Conservation (phyloP, 1,284 basidiomycete species). For the Fomes fomentarius region DNA sequence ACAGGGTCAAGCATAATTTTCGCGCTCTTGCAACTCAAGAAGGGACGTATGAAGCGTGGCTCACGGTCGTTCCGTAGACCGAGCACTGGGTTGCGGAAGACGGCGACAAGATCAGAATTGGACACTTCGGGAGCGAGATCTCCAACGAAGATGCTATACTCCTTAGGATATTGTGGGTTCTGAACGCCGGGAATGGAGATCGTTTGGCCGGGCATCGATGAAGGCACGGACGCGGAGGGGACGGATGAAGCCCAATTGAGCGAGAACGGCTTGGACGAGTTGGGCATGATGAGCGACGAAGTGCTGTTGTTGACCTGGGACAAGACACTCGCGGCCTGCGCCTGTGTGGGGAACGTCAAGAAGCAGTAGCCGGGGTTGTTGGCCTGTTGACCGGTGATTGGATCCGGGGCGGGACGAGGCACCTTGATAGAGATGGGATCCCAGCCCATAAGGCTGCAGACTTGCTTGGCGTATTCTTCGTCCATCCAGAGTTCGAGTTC, state of each 20-base stretch:
- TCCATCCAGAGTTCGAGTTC: conserved; percentile 92
- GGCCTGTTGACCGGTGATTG: conserved; percentile 61
- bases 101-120: conserved; percentile 87
- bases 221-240: conserved; percentile 45
- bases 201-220: conserved; percentile 37
- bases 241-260: conserved; percentile 82
- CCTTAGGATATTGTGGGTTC: conserved; percentile 70
- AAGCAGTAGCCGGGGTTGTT: conserved; percentile 88
- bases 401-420: conserved; percentile 63
- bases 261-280: conserved; percentile 73
- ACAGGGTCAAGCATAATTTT: conserved; percentile 92
- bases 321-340: conserved; percentile 73
- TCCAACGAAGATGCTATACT: conserved; percentile 91
- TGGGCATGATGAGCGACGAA: conserved; percentile 70
- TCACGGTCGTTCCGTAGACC: conserved; percentile 80
- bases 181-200: conserved; percentile 36
- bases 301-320: conserved; percentile 60
- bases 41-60: conserved; percentile 84
- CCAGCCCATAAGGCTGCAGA: conserved; percentile 81
- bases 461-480: conserved; percentile 85
- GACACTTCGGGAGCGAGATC: conserved; percentile 89
- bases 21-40: conserved; percentile 88
- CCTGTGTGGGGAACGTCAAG: conserved; percentile 77
- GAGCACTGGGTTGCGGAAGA: conserved; percentile 83
- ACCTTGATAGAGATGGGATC: conserved; percentile 72